phyloP scores from a whole-genome alignment of 106 monocot species.

The Allium cepa region DNA sequence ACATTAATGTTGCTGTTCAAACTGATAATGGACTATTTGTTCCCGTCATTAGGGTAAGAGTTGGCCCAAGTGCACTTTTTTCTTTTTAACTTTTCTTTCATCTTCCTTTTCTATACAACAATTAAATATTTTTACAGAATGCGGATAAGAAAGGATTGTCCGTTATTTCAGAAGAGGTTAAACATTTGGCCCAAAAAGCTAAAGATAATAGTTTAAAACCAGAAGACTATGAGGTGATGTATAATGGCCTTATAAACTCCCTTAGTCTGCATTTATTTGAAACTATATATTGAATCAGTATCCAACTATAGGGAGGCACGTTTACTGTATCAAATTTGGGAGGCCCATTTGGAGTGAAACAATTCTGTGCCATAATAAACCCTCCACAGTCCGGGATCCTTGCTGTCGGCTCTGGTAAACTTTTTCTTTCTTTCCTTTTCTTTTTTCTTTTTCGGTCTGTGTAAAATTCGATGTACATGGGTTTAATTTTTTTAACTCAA shows the following conservation, averaged over 20 bases:
- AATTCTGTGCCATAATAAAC: slow-evolving; percentile 97
- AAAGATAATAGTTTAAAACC: slow-evolving; percentile 89
- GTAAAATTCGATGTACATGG: no score
- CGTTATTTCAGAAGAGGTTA: slow-evolving; percentile 82
- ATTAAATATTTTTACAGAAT: slow-evolving; percentile 43
- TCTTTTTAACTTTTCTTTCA: not conserved
- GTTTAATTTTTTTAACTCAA: no score
- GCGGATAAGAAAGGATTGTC: slow-evolving; percentile 97
- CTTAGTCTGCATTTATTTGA: no score
- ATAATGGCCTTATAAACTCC: no score
- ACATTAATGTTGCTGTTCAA: slow-evolving; percentile 94
- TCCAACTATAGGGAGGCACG: slow-evolving; percentile 74
- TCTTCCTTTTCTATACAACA: not conserved
- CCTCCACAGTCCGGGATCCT: slow-evolving; percentile 96
- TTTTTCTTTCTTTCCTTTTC: not conserved
- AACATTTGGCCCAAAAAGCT: slow-evolving; percentile 82
- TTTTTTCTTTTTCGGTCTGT: no score
- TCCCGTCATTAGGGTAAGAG: slow-evolving; percentile 80
- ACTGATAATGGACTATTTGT: slow-evolving; percentile 93
- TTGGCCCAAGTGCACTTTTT: not conserved
- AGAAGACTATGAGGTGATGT: slow-evolving; percentile 91
- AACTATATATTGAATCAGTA: no score
- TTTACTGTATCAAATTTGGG: slow-evolving; percentile 96
- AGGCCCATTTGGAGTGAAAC: slow-evolving; percentile 94
- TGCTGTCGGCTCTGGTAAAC: slow-evolving; percentile 86